Evolutionary conservation across 306 rosid genomes (phyloP).

Genomic region (Canavalia ensiformis): DNA sequence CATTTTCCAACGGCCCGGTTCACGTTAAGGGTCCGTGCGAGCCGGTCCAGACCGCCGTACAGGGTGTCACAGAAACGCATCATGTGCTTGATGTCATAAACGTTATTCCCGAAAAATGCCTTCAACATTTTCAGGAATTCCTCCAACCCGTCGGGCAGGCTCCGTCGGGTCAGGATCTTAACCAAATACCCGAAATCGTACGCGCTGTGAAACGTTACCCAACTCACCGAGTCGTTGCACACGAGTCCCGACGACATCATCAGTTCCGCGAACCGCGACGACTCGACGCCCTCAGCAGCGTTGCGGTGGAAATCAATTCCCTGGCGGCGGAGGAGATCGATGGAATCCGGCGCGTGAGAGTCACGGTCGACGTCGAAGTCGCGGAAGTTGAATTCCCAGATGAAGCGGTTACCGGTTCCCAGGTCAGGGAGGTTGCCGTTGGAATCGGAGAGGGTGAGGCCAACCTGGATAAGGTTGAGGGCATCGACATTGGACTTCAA

Average conservation of each 20-base stretch:
- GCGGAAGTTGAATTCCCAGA: slow-evolving; percentile 83
- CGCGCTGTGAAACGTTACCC: slow-evolving; percentile 86
- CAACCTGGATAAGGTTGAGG: slow-evolving; percentile 78
- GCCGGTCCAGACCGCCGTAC: slow-evolving; percentile 79
- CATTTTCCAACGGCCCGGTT: slow-evolving; percentile 81
- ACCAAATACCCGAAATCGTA: slow-evolving; percentile 78
- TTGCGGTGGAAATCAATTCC: slow-evolving; percentile 73
- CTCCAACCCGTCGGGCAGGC: slow-evolving; percentile 52
- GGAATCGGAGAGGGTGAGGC: slow-evolving; percentile 76
- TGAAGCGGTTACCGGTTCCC: slow-evolving; percentile 52
- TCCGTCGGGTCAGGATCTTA: slow-evolving; percentile 63
- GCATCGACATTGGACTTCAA: slow-evolving; percentile 83
- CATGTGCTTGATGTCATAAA: slow-evolving; percentile 80
- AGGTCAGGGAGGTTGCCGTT: slow-evolving; percentile 75
- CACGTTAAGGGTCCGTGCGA: slow-evolving; percentile 66
- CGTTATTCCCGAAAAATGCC: slow-evolving; percentile 64
- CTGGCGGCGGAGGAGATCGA: slow-evolving; percentile 70
- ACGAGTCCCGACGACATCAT: slow-evolving; percentile 75
- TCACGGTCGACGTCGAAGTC: slow-evolving; percentile 71
- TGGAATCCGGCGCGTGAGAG: slow-evolving; percentile 63
- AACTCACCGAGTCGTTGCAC: slow-evolving; percentile 62
- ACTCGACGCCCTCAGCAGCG: slow-evolving; percentile 55
- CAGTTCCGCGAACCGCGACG: slow-evolving; percentile 58
- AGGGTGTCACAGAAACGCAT: slow-evolving; percentile 68
- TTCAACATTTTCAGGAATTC: slow-evolving; percentile 54